These are phyloP conservation scores for Aspergillus proliferans DNA, from an alignment of 2,329 filamentous ascomycete species.

Conservation along the genomic window DNA sequence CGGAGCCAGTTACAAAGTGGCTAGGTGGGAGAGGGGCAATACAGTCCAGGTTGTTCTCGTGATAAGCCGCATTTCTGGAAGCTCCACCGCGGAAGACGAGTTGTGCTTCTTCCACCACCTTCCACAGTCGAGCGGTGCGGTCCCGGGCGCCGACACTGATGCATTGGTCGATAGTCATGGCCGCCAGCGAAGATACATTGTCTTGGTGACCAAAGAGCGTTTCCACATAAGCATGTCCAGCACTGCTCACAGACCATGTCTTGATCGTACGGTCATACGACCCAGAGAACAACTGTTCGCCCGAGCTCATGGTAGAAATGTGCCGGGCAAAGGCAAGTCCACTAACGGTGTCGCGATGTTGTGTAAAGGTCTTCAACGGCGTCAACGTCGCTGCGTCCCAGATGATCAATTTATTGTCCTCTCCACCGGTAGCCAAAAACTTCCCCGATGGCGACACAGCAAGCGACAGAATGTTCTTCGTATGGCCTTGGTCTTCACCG, in stretches of 20 bases:
- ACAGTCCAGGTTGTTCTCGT: slow-evolving; percentile 83
- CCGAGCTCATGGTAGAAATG: slow-evolving; percentile 49
- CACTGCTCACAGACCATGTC: slow-evolving; percentile 71
- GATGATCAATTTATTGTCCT: slow-evolving; percentile 76
- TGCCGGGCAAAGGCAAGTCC: slow-evolving; percentile 78
- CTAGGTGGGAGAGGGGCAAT: slow-evolving; percentile 83
- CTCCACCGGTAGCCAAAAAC: slow-evolving; percentile 83
- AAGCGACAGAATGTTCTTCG: slow-evolving; percentile 71
- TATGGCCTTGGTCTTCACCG: slow-evolving; percentile 62
- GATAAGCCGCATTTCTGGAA: slow-evolving; percentile 45
- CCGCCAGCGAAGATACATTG: slow-evolving; percentile 74
- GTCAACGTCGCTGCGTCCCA: slow-evolving; percentile 77
- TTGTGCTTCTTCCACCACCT: slow-evolving; percentile 90
- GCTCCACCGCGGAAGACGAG: slow-evolving; percentile 83
- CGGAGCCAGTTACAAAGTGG: slow-evolving; percentile 89
- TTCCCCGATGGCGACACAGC: slow-evolving; percentile 85
- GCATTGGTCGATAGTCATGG: slow-evolving; percentile 78
- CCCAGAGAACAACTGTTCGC: slow-evolving; percentile 84
- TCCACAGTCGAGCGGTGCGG: slow-evolving; percentile 88
- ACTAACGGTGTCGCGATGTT: slow-evolving; percentile 83
- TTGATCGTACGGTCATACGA: slow-evolving; percentile 92
- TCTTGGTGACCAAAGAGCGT: slow-evolving; percentile 96
- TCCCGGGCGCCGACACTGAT: slow-evolving; percentile 86
- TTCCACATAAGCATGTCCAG: slow-evolving; percentile 89
- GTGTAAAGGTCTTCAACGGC: slow-evolving; percentile 76